phyloP scores from a whole-genome alignment of 2,329 filamentous ascomycete genomes.

The Xylaria sp. region DNA sequence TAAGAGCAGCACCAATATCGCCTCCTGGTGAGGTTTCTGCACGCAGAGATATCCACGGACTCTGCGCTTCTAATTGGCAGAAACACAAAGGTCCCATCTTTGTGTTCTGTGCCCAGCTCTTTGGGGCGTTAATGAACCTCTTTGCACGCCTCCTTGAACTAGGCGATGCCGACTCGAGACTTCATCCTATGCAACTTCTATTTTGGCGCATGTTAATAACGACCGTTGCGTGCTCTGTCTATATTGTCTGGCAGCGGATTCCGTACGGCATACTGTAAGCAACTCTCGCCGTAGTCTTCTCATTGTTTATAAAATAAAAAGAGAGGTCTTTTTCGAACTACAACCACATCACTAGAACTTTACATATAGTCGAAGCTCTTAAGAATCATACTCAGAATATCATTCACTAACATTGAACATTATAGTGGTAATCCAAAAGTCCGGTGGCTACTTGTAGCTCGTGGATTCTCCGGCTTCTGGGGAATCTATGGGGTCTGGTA shows the following conservation, averaged over 20 bases:
- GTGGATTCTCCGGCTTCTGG: conserved; percentile 78
- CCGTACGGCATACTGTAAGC: conserved; percentile 65
- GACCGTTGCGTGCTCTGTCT: conserved; percentile 70
- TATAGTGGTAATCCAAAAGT: conserved; percentile 69
- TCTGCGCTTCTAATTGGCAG: conserved; percentile 48
- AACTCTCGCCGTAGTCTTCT: background rate
- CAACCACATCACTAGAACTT: background rate
- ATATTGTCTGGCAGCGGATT: conserved; percentile 71
- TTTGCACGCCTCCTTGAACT: conserved; percentile 80
- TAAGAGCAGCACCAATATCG: conserved; percentile 20
- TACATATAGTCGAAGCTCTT: background rate
- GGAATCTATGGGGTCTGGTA: conserved; percentile 82
- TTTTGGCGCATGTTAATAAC: conserved; percentile 85
- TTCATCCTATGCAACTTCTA: conserved; percentile 87
- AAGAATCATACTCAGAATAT: background rate
- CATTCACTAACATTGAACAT: background rate
- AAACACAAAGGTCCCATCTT: conserved; percentile 78
- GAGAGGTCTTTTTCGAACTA: background rate
- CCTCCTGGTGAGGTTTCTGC: background rate
- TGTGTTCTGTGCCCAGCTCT: conserved; percentile 81
- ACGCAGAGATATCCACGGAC: conserved; percentile 20
- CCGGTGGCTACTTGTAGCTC: conserved; percentile 70
- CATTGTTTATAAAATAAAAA: background rate
- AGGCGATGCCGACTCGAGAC: conserved; percentile 55
- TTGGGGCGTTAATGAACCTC: conserved; percentile 87